A percentile compares a stretch with the other conserved stretches of the same genome.
Evolutionary conservation across 164 flowering plant species (phyloP).

Genomic region (Cinnamomum micranthum): DNA sequence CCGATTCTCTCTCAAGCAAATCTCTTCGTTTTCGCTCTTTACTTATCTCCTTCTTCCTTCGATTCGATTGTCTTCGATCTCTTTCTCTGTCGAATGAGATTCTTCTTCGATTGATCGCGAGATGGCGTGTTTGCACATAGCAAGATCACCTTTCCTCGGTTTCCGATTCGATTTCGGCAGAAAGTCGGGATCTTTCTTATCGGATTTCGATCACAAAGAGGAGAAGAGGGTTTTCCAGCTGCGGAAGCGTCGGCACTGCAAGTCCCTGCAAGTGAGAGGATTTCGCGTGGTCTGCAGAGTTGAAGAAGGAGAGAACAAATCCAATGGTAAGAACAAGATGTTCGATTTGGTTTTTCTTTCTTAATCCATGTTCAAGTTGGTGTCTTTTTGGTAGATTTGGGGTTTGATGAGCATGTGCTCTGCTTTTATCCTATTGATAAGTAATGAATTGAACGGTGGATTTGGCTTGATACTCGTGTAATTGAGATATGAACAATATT

Average conservation of each 20-base stretch:
- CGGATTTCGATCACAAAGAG: constrained; percentile 4
- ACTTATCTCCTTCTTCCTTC: not conserved
- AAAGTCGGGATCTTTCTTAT: constrained; percentile 18
- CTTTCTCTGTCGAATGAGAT: not conserved
- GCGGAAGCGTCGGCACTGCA: constrained; percentile 12
- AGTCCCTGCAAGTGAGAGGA: constrained; percentile 1
- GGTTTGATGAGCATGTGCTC: not conserved
- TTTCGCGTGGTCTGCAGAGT: constrained; percentile 29
- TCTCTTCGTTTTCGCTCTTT: not conserved
- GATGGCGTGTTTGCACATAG: constrained; percentile 41
- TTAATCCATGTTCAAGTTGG: not conserved
- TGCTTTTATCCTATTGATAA: no score
- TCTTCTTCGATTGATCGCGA: constrained; percentile 6
- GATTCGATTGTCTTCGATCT: no score
- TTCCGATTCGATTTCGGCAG: constrained; percentile 21
- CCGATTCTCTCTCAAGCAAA: not conserved
- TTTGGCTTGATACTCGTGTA: no score
- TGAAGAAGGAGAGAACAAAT: constrained; percentile 38
- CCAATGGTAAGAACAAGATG: constrained; percentile 32
- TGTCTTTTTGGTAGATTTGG: not conserved
- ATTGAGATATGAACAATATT: no score
- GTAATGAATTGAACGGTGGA: no score
- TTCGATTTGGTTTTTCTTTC: not conserved
- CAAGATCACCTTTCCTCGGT: constrained; percentile 22
- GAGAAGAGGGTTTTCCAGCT: constrained; percentile 18